These are phyloP conservation scores for Thelonectria discophora DNA, from an alignment of 2,329 filamentous ascomycete species.

Conservation along the genomic window DNA sequence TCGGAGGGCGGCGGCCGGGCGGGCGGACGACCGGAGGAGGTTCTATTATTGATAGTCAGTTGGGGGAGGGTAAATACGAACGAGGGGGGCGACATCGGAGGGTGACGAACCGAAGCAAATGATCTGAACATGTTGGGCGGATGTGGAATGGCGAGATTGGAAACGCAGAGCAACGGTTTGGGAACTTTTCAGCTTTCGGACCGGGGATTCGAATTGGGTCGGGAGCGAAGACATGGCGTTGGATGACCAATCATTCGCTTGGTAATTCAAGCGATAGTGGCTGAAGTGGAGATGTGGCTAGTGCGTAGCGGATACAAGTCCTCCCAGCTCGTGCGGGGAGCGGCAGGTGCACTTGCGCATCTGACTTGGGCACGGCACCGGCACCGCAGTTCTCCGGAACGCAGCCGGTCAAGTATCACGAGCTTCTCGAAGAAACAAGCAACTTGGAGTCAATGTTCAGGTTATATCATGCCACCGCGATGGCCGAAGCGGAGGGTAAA, in stretches of 20 bases:
- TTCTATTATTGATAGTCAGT: constrained; percentile 38
- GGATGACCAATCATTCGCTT: constrained; percentile 35
- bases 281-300: constrained; percentile 14
- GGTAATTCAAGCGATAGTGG: constrained; percentile 27
- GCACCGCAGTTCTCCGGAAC: constrained; percentile 7
- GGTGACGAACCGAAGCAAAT: constrained; percentile 35
- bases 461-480: constrained; percentile 26
- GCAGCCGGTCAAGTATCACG: constrained; percentile 27
- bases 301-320: constrained; percentile 15
- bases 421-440: constrained; percentile 6
- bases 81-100: background rate
- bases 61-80: background rate
- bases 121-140: constrained; percentile 40
- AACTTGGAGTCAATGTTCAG: background rate
- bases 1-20: constrained; percentile 45
- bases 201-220: constrained; percentile 30
- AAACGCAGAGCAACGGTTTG: constrained; percentile 2
- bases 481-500: constrained; percentile 17
- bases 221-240: constrained; percentile 31
- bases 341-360: constrained; percentile 9
- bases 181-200: constrained; percentile 5
- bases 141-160: constrained; percentile 26
- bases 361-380: constrained; percentile 14
- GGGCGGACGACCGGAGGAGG: constrained; percentile 50
- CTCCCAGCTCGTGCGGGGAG: background rate